Base-by-base conservation (phyloP, 2,329 filamentous ascomycete genomes). In the Trichoderma semiorbis region DNA sequence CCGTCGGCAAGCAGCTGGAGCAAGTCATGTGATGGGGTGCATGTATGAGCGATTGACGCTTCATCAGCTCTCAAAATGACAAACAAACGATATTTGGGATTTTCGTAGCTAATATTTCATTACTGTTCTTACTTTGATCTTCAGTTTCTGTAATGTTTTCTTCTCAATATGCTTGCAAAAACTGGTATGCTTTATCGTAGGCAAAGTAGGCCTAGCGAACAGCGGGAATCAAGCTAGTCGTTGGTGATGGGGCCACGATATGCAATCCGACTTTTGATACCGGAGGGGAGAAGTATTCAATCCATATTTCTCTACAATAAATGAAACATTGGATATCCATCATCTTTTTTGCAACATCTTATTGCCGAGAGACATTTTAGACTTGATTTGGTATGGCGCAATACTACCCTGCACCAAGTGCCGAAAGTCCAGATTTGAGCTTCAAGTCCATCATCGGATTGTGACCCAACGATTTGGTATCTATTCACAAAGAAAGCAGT, bases 131-230 rank as follows among this genome's bases (percentile, higher is more conserved):
- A n/a, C 14, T n/a, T 7, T 43, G 39, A 14, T 34, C 5, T 39
- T 39, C 5, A 7, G 18, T 43, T 43, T 43, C 14, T 18, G 16
- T 5, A 6, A 4, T 39, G 10, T 14, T 36, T 14, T 14, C 5
- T 14, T 6, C 12, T 36, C 12, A 6, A 36, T 16, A 5, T 36
- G 12, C 12, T 36, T 14, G 34, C 34, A 6, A 36, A 36, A 36
- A 7, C 3, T 1, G 6, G 16, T 2, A 14, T 18, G 16, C 1
- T 7, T 7, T 7, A 8, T 43, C 2, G 36, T 1, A 3, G 16
- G 16, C 12, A 18, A 8, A 5, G n/a, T n/a, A n/a, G n/a, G n/a
- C n/a, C n/a, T n/a, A n/a, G n/a, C 2, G 18, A 47, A 6, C 3
- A 21, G 43, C 10, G 0, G 16, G 8, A 21, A 21, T 21, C 18